Evolutionary conservation across 148 eudicot genomes (phyloP), one percentile per base, ranked within the genome.

Genomic region (Silene uniflora): DNA sequence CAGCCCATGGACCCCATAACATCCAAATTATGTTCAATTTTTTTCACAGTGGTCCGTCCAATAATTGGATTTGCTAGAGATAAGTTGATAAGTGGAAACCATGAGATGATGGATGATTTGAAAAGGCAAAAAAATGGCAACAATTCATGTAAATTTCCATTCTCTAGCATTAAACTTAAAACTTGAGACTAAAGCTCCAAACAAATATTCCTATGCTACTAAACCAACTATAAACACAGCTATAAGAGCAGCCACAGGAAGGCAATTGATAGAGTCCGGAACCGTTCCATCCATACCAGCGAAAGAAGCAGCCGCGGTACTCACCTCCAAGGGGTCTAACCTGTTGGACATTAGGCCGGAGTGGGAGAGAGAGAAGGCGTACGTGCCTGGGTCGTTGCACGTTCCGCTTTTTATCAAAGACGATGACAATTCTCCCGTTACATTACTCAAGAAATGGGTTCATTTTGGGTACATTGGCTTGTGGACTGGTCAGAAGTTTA

Each of bases 401-500:
- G 92, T 91, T 71, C 99, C 99, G 1, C 85, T 95, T 55, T 92
- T 90, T 69, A 73, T 92, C 27, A 22, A 86, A 77, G 99, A 95
- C 75, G 67, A 46, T 55, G 99, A 95, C 44, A 82, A 71, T 22
- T 76, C 97, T 56, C 87, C 82, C 14, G 7, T 95, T 19, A 92
- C 97, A 0, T 80, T 95, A 10, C 71, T 92, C 65, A 95, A 92
- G 88, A 95, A 91, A 73, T 92, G 96, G 99, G 97, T 95, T 29
- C 99, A 95, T 72, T 85, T 95, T 39, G 99, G 99, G 58, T 95
- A 95, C 84, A 92, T 95, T 86, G 99, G 99, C 16, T 42, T 82
- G 7, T 95, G 99, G 97, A 95, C 99, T 10, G 97, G 99, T 32
- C 97, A 95, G 75, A 18, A 78, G 24, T 92, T 92, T 60, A 95